Conservation (phyloP, 176 grass and related monocot genomes). For the Musa itinerans region DNA sequence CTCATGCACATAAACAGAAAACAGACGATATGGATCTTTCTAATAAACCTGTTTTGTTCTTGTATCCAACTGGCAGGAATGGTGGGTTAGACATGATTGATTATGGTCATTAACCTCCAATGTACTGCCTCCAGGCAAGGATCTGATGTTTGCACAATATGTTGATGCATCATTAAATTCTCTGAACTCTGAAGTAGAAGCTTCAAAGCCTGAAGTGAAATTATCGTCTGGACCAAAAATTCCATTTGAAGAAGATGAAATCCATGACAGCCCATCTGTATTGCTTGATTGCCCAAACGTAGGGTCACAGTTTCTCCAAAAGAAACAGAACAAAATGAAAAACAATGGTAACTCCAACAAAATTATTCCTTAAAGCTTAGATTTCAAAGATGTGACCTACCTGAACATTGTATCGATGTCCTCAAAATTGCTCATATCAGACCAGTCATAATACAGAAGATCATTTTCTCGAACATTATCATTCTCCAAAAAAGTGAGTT, state of each 20-base stretch:
- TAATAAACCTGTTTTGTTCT: neutral
- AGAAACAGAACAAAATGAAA: constrained; percentile 12
- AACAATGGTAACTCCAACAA: neutral
- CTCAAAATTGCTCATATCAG: constrained; percentile 31
- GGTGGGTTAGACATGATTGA: neutral
- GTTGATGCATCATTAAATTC: neutral
- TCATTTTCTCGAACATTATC: constrained; percentile 22
- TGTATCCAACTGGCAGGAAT: neutral
- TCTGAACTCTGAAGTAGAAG: constrained; percentile 2
- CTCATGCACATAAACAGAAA: neutral
- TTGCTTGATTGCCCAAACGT: constrained; percentile 34
- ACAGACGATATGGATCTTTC: neutral
- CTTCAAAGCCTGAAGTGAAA: constrained; percentile 1
- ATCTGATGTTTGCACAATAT: neutral
- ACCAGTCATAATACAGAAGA: constrained; percentile 27
- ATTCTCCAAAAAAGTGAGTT: neutral
- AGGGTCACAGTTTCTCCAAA: constrained; percentile 30
- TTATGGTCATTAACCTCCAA: neutral
- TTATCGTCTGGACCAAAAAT: constrained; percentile 12
- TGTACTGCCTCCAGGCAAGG: neutral
- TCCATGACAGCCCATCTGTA: constrained; percentile 27
- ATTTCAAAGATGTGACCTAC: neutral
- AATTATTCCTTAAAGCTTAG: neutral
- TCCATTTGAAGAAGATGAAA: constrained; percentile 29
- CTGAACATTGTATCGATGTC: constrained; percentile 31